These are phyloP conservation scores for Cutaneotrichosporon spelunceum DNA, from an alignment of 1,284 basidiomycete species.

Conservation along the genomic window DNA sequence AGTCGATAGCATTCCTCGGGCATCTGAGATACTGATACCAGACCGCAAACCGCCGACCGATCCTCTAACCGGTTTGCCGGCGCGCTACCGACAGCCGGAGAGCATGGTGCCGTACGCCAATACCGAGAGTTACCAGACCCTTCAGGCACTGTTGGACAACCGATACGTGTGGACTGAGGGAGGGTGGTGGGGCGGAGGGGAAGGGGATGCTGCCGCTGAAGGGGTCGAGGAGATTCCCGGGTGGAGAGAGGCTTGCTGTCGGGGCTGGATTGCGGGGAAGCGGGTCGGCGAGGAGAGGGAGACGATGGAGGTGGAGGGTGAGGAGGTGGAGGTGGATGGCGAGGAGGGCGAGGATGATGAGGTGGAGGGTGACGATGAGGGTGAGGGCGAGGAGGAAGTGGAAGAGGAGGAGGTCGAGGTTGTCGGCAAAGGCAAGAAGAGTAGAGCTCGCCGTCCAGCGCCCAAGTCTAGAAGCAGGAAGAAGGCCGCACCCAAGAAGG, in stretches of 20 bases:
- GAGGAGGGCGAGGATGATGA: slow-evolving; percentile 9
- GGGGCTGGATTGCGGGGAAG: slow-evolving; percentile 38
- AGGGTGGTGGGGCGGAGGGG: slow-evolving; percentile 42
- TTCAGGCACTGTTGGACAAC: slow-evolving; percentile 38
- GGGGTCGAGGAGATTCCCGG: slow-evolving; percentile 37
- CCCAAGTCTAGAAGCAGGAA: slow-evolving; percentile 6
- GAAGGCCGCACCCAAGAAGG: neutral
- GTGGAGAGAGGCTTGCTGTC: slow-evolving; percentile 36
- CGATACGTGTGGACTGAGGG: slow-evolving; percentile 38
- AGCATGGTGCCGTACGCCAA: slow-evolving; percentile 53
- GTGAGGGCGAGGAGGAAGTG: slow-evolving; percentile 8
- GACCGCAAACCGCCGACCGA: slow-evolving; percentile 47
- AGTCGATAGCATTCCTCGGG: neutral
- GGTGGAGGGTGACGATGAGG: neutral
- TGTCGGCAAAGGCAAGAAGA: slow-evolving; percentile 6
- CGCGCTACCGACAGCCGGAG: slow-evolving; percentile 53
- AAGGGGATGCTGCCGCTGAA: slow-evolving; percentile 38
- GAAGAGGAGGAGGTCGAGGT: neutral
- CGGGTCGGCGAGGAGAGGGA: slow-evolving; percentile 19
- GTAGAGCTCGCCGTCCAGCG: neutral
- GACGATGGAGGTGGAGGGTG: slow-evolving; percentile 14
- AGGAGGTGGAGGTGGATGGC: slow-evolving; percentile 12
- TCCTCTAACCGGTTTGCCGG: slow-evolving; percentile 54
- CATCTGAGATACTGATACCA: slow-evolving; percentile 21
- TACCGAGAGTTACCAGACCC: slow-evolving; percentile 47